Evolutionary conservation across 345 rosid species (phyloP), one percentile per base, ranked within the genome.

Genomic region (Erysimum cheiranthoides): DNA sequence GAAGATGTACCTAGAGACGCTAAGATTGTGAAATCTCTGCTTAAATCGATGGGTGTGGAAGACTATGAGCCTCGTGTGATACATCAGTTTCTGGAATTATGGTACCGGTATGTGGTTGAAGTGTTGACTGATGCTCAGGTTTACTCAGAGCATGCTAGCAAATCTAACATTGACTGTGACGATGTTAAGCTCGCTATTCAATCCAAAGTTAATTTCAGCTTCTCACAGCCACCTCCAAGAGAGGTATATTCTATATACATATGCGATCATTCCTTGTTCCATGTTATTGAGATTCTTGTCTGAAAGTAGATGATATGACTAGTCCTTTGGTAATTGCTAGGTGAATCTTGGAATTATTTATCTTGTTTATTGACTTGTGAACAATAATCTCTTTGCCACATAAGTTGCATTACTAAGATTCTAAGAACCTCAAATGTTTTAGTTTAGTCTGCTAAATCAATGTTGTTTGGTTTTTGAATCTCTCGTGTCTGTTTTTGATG

Each of bases 221-320:
- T 92, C 85, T 90, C 97, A 1, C 97, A 95, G 47, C 97, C 99
- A 35, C 97, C 97, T 6, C 92, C 97, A 0, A 76, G 98, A 86
- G 98, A 92, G 92, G 98, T 90, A 79, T 9, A 21, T 21, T 21
- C 25, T 21, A 21, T 21, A 21, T 1, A 21, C 25, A 21, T 21
- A 21, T 21, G 25, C 25, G 4, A 10, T 18, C 27, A 10, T 57
- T 56, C 13, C 51, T 54, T 51, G 4, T 21, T 39, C 49, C 3
- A 4, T 7, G 57, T 0, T 46, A 14, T 5, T 34, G 11, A 59
- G 16, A 10, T 34, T 49, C 38, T 60, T 61, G 40, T 35, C 49
- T 49, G 34, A 61, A 36, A 3, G n/a, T 38, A 21, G 2, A 46
- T 45, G n/a, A 52, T 51, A n/a, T 63, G 51, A 39, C 32, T 28